Evolutionary conservation across 2,329 filamentous ascomycete genomes (phyloP).

Genomic region (Cordyceps tenuipes): DNA sequence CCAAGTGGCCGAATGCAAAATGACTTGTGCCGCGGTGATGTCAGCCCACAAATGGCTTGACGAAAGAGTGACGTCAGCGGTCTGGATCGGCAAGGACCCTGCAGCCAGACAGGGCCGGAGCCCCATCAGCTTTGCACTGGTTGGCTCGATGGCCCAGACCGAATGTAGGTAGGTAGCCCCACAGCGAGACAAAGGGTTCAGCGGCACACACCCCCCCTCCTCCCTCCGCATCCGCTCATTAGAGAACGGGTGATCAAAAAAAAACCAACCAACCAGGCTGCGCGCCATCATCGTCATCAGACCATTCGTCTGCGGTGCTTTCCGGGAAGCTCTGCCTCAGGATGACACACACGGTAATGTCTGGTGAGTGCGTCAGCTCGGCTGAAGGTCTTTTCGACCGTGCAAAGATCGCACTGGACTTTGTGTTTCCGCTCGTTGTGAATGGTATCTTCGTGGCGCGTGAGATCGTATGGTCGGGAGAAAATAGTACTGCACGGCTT

Average conservation of each 20-base stretch:
- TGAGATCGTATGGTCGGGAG: slow-evolving; percentile 92
- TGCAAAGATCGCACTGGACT: slow-evolving; percentile 85
- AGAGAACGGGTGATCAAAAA: background rate
- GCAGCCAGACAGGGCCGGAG: slow-evolving; percentile 1
- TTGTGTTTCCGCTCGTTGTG: slow-evolving; percentile 94
- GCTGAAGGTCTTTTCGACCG: slow-evolving; percentile 95
- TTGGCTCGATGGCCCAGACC: slow-evolving; percentile 9
- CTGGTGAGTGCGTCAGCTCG: slow-evolving; percentile 88
- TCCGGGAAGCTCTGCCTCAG: slow-evolving; percentile 75
- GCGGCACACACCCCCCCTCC: background rate
- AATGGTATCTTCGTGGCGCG: slow-evolving; percentile 93
- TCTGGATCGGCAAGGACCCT: slow-evolving; percentile 12
- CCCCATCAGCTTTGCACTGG: slow-evolving; percentile 9
- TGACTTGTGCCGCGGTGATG: slow-evolving; percentile 17
- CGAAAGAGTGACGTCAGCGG: slow-evolving; percentile 21
- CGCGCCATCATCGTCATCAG: slow-evolving; percentile 5
- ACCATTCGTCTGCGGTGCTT: slow-evolving; percentile 34
- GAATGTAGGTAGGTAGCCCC: background rate
- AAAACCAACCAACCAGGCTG: background rate
- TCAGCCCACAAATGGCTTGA: slow-evolving; percentile 16
- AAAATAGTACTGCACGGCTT: slow-evolving; percentile 94
- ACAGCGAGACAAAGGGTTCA: slow-evolving; percentile 1
- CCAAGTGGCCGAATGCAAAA: slow-evolving; percentile 5
- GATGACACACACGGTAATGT: slow-evolving; percentile 91
- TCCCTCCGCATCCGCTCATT: background rate